phyloP scores from a whole-genome alignment of 352 stramenopile genomes.

The Phytophthora fragariaefolia region DNA sequence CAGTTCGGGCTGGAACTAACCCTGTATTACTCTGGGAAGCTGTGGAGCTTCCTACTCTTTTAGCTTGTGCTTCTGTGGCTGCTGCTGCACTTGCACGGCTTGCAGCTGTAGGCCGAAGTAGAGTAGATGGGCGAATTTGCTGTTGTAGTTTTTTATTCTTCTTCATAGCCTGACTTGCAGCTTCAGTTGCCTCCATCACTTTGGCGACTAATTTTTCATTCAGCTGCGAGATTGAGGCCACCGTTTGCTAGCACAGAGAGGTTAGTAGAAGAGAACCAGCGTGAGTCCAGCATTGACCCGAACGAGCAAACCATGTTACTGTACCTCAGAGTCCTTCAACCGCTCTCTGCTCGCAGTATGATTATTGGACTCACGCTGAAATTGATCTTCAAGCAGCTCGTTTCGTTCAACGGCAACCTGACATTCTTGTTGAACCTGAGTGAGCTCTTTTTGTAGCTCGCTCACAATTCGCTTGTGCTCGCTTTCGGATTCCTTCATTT shows the following conservation, averaged over 20 bases:
- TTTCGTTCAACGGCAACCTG: constrained; percentile 40
- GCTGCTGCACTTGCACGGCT: constrained; percentile 49
- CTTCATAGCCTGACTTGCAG: constrained; percentile 60
- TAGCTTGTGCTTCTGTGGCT: constrained; percentile 20
- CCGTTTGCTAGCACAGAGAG: constrained; percentile 53
- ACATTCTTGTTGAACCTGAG: constrained; percentile 35
- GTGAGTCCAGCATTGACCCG: too few relatives aligned
- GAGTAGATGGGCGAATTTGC: constrained; percentile 53
- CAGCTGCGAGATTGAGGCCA: constrained; percentile 66
- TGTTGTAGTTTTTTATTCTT: constrained; percentile 64
- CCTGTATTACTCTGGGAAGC: not conserved
- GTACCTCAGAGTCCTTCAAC: constrained; percentile 64
- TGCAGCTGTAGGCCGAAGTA: constrained; percentile 61
- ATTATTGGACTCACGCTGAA: constrained; percentile 52
- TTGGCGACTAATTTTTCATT: constrained; percentile 78
- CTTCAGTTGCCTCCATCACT: constrained; percentile 66
- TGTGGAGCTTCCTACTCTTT: constrained; percentile 23
- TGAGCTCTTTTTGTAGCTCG: constrained; percentile 45
- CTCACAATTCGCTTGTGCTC: constrained; percentile 40
- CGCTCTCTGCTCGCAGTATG: constrained; percentile 55
- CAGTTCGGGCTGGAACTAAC: constrained; percentile 6
- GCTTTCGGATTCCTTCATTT: constrained; percentile 44
- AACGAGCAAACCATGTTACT: too few relatives aligned
- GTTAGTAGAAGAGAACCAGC: not conserved
- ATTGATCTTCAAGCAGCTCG: constrained; percentile 42